phyloP scores from a whole-genome alignment of 1,139 yeast genomes.

The Hansenula anomala region DNA sequence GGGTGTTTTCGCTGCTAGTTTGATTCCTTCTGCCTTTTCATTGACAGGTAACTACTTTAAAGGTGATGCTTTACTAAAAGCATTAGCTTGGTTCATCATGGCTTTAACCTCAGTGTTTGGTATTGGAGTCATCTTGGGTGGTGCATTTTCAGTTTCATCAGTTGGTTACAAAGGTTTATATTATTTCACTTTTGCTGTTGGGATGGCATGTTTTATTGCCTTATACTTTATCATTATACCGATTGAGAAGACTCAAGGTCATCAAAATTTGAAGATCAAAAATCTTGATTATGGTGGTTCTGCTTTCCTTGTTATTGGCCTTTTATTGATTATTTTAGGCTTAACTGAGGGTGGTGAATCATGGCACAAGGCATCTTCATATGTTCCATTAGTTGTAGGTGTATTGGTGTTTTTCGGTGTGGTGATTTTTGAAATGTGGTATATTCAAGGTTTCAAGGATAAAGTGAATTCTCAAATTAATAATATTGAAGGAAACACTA shows the following conservation, averaged over 20 bases:
- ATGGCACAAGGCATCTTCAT: conserved; percentile 28
- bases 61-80: conserved; percentile 22
- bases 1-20: conserved; percentile 31
- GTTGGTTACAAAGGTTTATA: conserved; percentile 29
- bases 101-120: conserved; percentile 25
- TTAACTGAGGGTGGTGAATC: conserved; percentile 31
- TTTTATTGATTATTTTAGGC: conserved; percentile 27
- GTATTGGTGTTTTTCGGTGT: conserved; percentile 7
- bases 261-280: conserved; percentile 13
- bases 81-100: conserved; percentile 22
- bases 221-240: conserved; percentile 18
- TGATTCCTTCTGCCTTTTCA: conserved; percentile 29
- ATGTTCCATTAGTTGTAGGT: conserved; percentile 22
- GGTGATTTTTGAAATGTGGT: conserved; percentile 14
- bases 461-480: conserved; percentile 8
- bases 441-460: conserved; percentile 7
- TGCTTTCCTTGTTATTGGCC: conserved; percentile 23
- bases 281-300: conserved; percentile 26
- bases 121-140: conserved; percentile 29
- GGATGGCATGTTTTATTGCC: conserved; percentile 8
- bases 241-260: conserved; percentile 15
- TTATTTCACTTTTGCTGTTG: conserved; percentile 24
- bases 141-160: conserved; percentile 27
- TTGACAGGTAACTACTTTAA: conserved; percentile 26
- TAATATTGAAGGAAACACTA: not conserved